Evolutionary conservation across 106 monocot genomes (phyloP), one percentile per base, ranked within the genome.

Genomic region (Dendrobium officinale): DNA sequence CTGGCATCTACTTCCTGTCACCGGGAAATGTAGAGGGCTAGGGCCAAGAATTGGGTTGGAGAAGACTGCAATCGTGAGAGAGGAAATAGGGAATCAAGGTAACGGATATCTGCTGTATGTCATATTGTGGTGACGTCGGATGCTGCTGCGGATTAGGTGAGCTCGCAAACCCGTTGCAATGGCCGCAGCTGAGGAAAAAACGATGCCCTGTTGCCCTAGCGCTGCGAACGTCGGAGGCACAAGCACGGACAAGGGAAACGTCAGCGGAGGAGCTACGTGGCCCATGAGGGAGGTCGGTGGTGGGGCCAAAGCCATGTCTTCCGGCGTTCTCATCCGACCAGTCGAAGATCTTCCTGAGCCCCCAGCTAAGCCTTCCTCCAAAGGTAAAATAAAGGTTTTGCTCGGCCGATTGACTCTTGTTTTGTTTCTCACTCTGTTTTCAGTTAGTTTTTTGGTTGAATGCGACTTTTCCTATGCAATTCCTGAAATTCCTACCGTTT

Each of bases 141-240:
- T 87, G 88, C 37, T 37, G 3, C 37, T 2, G 89, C 67, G 85
- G 78, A 86, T 79, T 85, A 80, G 86, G 87, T 58, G 92, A 92
- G 92, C 87, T 92, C 37, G 88, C 85, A 15, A 94, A 94, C 84
- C 94, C 94, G 6, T 55, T 88, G 56, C 97, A 97, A 94, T 97
- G 97, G 97, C 92, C 94, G 61, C 97, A 97, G 82, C 94, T 97
- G 19, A 86, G 92, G 97, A 92, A 94, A 94, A 97, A 80, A 81
- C 87, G 94, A 83, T 94, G 97, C 58, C 87, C 42, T 89, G 90
- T 86, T 89, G 90, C 81, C 56, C 72, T 47, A 41, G 45, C 37
- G 26, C 55, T 19, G 58, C 66, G 10, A 59, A 17, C 29, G 55
- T 8, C 4, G 72, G 51, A 67, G 27, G 67, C 67, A 26, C 67